Conservation (phyloP, 257 asterid species). For the Petrea volubilis region DNA sequence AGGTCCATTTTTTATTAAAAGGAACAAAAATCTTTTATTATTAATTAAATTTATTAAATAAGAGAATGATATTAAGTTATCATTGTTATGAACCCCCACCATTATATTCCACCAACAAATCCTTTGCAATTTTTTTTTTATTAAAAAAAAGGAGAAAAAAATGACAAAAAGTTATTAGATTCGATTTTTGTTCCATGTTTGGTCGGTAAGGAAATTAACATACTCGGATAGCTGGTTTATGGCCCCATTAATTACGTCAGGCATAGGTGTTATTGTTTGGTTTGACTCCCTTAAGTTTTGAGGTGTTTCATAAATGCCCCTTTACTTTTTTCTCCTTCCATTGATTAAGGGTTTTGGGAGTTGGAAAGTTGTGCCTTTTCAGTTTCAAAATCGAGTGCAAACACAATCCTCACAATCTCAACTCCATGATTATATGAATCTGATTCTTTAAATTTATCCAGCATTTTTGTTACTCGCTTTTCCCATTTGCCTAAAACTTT, state of each 20-base stretch:
- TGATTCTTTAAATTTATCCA: background rate
- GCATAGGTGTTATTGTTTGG: conserved; percentile 7
- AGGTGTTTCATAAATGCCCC: conserved; percentile 14
- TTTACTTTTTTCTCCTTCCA: conserved; percentile 1
- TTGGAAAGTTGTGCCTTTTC: conserved; percentile 38
- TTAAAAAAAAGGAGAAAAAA: background rate
- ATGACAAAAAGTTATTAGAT: background rate
- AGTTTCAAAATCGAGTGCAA: conserved; percentile 36
- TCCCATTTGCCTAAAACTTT: background rate
- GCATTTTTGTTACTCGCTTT: background rate
- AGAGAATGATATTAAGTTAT: too few relatives aligned
- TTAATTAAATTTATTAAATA: too few relatives aligned
- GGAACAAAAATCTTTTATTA: too few relatives aligned
- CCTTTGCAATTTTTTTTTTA: too few relatives aligned
- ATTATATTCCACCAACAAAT: too few relatives aligned
- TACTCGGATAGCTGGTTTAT: conserved; percentile 22
- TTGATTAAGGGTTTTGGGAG: conserved; percentile 16
- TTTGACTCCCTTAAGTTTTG: conserved; percentile 14
- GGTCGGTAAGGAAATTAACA: background rate
- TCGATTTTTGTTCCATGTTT: background rate
- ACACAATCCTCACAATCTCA: conserved; percentile 11
- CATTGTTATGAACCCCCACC: too few relatives aligned
- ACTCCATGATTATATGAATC: background rate
- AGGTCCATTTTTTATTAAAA: too few relatives aligned
- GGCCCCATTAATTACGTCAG: conserved; percentile 24